Conservation (phyloP, 2,329 filamentous ascomycete species). For the Tolypocladium tundrense region DNA sequence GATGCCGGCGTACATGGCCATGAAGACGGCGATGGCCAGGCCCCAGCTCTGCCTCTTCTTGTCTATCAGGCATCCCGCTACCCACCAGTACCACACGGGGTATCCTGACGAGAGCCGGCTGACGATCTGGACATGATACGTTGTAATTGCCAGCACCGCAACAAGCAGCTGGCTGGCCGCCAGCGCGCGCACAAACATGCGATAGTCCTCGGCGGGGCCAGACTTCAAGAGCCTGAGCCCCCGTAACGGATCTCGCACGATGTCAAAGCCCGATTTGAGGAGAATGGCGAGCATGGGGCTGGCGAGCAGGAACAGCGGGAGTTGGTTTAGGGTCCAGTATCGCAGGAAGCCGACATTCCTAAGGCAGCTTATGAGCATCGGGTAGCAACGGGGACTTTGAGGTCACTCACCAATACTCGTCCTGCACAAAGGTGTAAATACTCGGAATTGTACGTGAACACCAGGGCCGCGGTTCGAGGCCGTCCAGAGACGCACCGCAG, state of each 20-base stretch:
- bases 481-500: conserved; percentile 33
- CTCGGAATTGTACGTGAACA: conserved; percentile 65
- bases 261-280: conserved; percentile 44
- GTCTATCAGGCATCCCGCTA: conserved; percentile 42
- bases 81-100: conserved; percentile 79
- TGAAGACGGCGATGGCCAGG: conserved; percentile 46
- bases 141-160: conserved; percentile 60
- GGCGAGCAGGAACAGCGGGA: conserved; percentile 81
- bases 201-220: conserved; percentile 6
- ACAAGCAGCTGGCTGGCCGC: conserved; percentile 66
- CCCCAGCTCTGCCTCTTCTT: conserved; percentile 20
- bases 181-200: conserved; percentile 40
- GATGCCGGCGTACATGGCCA: conserved; percentile 72
- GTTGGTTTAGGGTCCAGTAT: conserved; percentile 83
- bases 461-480: conserved; percentile 52
- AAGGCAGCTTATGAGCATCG: background rate
- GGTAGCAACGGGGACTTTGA: background rate
- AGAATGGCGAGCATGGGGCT: conserved; percentile 61
- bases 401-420: conserved; percentile 69
- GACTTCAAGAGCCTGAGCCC: conserved; percentile 2
- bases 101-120: conserved; percentile 82
- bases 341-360: conserved; percentile 82
- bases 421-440: conserved; percentile 86
- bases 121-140: conserved; percentile 90
- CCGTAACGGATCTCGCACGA: conserved; percentile 15